Base-by-base conservation (phyloP, 305 asterid genomes). In the Euphrasia arctica region DNA sequence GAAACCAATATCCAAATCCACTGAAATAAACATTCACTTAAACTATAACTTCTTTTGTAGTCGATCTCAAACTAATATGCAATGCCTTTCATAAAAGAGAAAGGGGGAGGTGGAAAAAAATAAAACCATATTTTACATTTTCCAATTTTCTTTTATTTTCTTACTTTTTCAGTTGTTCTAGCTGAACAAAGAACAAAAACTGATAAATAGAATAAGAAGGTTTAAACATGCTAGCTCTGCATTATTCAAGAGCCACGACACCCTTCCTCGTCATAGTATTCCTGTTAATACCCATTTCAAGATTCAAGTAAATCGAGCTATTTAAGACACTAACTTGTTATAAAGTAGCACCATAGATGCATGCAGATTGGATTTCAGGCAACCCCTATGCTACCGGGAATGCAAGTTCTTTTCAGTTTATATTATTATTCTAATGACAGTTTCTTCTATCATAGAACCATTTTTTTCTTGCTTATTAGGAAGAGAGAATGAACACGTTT, bases 391-490 rank as follows among this genome's bases (percentile, higher is more conserved):
- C 2, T 36, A 7, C 43, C 10, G 10, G 39, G 59, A 64, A 51
- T 39, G 58, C 29, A 60, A 50, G 47, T 34, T 49, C 54, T 34
- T 9, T 70, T 31, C 65, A 58, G 39, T 9, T 51, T 58, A 48
- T 69, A 55, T 57, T 39, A 49, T 4, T 13, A 63, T 59, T 34
- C 48, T 18, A 45, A 5, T 42, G 32, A 47, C 9, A 2, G 5
- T 56, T 47, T 62, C 42, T 56, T 36, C 11, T 8, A 48, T 4
- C 48, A 55, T 5, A 15, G 29, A 55, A 22, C 10, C 51, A 13
- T 8, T 52, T 9, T 14, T 14, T n/a, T n/a, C n/a, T n/a, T 32
- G 47, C 27, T 45, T 28, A n/a, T 13, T 58, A 18, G 43, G 41
- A 62, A 69, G 54, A 36, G 45, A 47, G 28, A 47, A 8, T 13